Evolutionary conservation across 805 yeast genomes (phyloP).

Genomic region (Debaryomyces maramus): DNA sequence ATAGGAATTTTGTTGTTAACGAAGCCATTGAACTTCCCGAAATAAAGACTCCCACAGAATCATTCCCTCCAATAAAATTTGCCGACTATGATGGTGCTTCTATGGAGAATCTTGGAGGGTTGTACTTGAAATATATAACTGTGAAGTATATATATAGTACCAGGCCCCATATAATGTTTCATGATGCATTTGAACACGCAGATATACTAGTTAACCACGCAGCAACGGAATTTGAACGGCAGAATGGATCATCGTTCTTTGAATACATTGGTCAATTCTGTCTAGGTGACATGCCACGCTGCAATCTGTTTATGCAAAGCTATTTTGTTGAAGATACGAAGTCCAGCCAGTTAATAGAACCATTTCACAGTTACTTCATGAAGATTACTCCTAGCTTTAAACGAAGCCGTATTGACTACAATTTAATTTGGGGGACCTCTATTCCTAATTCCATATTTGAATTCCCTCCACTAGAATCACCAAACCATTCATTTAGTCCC

Average conservation of each 20-base stretch:
- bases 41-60: background rate
- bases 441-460: constrained; percentile 2
- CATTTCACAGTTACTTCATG: background rate
- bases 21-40: background rate
- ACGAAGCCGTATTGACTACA: background rate
- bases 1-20: background rate
- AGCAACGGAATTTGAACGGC: background rate
- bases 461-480: constrained; percentile 2
- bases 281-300: background rate
- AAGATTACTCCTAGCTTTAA: constrained; percentile 2
- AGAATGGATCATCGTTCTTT: background rate
- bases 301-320: background rate
- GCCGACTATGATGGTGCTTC: background rate
- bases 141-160: constrained; percentile 5
- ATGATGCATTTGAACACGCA: constrained; percentile 3
- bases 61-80: background rate
- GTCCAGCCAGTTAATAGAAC: background rate
- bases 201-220: background rate
- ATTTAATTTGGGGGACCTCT: constrained; percentile 1
- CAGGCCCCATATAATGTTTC: constrained; percentile 3
- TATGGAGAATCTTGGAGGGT: constrained; percentile 6
- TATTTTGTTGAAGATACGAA: background rate
- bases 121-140: constrained; percentile 6
- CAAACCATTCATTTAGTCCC: constrained; percentile 2
- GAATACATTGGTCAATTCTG: constrained; percentile 6